Percentiles rank a stretch among this genome's conserved stretches.
phyloP scores from a whole-genome alignment of 495 filamentous ascomycete species.

The Podospora comata region DNA sequence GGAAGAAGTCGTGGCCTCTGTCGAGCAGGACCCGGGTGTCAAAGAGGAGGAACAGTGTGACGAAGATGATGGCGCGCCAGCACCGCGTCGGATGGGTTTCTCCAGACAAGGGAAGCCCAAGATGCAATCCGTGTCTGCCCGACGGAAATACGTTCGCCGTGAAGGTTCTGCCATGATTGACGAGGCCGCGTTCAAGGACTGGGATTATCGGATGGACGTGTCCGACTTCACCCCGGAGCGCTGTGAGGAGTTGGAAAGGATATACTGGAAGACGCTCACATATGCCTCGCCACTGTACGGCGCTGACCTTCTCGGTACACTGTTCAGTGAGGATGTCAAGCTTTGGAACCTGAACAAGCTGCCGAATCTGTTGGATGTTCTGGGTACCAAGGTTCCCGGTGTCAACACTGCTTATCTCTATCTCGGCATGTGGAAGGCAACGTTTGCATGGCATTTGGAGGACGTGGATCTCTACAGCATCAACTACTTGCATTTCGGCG shows the following conservation, averaged over 20 bases:
- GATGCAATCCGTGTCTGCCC: conserved; percentile 54
- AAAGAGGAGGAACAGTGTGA: conserved; percentile 47
- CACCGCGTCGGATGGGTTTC: conserved; percentile 41
- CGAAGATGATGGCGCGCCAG: conserved; percentile 37
- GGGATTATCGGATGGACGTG: conserved; percentile 81
- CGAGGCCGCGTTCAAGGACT: conserved; percentile 80
- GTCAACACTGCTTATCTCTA: conserved; percentile 99
- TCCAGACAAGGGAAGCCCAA: conserved; percentile 46
- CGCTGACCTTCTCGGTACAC: conserved; percentile 90
- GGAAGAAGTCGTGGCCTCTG: conserved; percentile 43
- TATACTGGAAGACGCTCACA: conserved; percentile 94
- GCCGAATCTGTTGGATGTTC: conserved; percentile 86
- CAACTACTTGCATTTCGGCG: conserved; percentile 98
- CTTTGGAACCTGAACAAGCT: conserved; percentile 94
- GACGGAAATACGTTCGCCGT: conserved; percentile 75
- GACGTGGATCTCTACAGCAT: conserved; percentile 99
- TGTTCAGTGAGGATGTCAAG: conserved; percentile 86
- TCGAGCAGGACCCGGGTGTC: conserved; percentile 43
- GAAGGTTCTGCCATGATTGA: conserved; percentile 72
- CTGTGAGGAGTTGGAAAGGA: conserved; percentile 87
- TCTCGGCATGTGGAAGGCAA: conserved; percentile 98
- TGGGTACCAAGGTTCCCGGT: conserved; percentile 92
- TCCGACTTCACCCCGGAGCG: conserved; percentile 85
- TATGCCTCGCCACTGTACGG: conserved; percentile 94
- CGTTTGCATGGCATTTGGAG: conserved; percentile 98